These are phyloP conservation scores for Myxozyma monticola DNA, from an alignment of 805 yeast genomes.

Conservation along the genomic window DNA sequence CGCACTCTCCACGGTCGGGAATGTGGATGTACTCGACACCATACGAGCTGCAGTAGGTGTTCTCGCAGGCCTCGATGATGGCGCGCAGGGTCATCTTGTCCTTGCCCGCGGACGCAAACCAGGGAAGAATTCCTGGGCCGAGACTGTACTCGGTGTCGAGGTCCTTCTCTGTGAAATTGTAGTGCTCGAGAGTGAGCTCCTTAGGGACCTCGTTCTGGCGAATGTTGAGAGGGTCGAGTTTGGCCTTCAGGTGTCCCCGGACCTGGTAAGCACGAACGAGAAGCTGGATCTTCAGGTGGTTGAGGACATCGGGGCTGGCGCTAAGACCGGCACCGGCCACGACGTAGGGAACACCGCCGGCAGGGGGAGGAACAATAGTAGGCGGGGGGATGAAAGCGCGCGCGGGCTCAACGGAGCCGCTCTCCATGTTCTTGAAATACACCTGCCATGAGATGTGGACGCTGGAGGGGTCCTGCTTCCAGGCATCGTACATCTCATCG, in stretches of 20 bases:
- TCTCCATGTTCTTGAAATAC: conserved; percentile 86
- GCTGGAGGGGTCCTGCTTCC: conserved; percentile 84
- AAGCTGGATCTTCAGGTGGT: conserved; percentile 92
- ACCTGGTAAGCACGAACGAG: conserved; percentile 98
- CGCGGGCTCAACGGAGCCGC: conserved; percentile 65
- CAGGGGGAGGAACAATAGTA: conserved; percentile 75
- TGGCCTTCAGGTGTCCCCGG: conserved; percentile 95
- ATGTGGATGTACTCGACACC: conserved; percentile 97
- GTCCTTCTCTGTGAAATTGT: conserved; percentile 87
- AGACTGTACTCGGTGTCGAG: conserved; percentile 77
- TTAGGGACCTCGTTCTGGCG: conserved; percentile 81
- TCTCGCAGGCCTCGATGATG: conserved; percentile 74
- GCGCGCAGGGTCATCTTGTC: conserved; percentile 71
- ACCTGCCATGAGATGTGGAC: conserved; percentile 94
- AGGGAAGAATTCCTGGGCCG: conserved; percentile 97
- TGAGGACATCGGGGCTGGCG: conserved; percentile 63
- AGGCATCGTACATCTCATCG: conserved; percentile 96
- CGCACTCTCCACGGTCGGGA: conserved; percentile 92
- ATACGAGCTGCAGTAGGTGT: conserved; percentile 79
- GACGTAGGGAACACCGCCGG: conserved; percentile 70
- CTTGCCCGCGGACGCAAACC: conserved; percentile 71
- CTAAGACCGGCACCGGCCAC: conserved; percentile 50
- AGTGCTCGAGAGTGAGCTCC: conserved; percentile 88
- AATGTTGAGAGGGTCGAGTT: conserved; percentile 91
- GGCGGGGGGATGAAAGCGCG: conserved; percentile 91